Evolutionary conservation across 1,284 basidiomycete species (phyloP), one percentile per base, ranked within the genome.

Genomic region (Cystobasidium pallidum): DNA sequence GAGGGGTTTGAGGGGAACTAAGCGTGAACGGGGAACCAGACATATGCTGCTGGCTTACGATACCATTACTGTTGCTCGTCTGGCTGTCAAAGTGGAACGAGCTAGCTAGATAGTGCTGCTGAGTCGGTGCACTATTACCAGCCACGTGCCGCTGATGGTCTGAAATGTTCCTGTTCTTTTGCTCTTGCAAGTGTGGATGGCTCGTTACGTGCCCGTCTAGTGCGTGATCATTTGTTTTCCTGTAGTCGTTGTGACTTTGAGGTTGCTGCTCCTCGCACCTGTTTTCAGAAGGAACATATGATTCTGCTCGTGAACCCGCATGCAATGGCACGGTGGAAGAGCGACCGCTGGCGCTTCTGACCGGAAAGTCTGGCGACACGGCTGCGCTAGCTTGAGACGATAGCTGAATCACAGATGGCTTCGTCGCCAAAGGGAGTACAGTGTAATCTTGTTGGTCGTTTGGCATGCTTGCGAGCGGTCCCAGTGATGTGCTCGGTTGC

Each of bases 1-100:
- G 62, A 13, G 62, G 62, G 21, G 62, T 64, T 51, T 64, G 62
- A 49, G 62, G 62, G 13, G 62, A 64, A 3, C 45, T 11, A 6
- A 28, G 45, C 34, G 3, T 47, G 13, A 21, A 13, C 2, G 45
- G 26, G 13, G 47, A 36, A n/a, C 7, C 62, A 36, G 45, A 34
- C 7, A 7, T 64, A 49, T 34, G 10, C 10, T 47, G 26, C 30
- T 61, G 58, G 34, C 36, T 61, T 61, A 24, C 13, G 24, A 7
- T 24, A 43, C 17, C 34, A 30, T 43, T 24, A 34, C 8, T 45
- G n/a, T 43, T 61, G 58, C 58, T 43, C 26, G 58, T 43, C 19
- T 36, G 26, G 41, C 58, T 61, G 39, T 45, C 41, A 36, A 57
- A 34, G 54, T 32, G 54, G 15, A 32, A 57, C 10, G 13, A 32